These are phyloP conservation scores for Caryopteris hybrid DNA, from an alignment of 305 asterid species.

Conservation along the genomic window DNA sequence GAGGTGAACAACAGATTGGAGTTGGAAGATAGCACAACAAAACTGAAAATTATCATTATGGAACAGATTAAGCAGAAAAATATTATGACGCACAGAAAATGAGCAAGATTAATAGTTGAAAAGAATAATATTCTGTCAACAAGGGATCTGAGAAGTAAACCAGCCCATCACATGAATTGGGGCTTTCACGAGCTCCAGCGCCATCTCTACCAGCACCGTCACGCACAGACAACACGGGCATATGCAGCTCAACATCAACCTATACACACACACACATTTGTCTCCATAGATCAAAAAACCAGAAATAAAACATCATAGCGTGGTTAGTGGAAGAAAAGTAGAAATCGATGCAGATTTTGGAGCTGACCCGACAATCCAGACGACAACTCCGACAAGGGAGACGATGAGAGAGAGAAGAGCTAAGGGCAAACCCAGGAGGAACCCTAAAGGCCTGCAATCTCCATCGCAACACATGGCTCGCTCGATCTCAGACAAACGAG, in stretches of 20 bases:
- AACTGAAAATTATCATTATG: too few relatives aligned
- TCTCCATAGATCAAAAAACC: background rate
- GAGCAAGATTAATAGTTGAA: too few relatives aligned
- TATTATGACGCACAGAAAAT: too few relatives aligned
- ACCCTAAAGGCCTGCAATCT: constrained; percentile 56
- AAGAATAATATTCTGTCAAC: constrained; percentile 13
- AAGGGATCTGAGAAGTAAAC: constrained; percentile 55
- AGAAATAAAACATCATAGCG: background rate
- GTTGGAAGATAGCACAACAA: too few relatives aligned
- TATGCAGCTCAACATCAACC: constrained; percentile 45
- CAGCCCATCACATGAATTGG: constrained; percentile 63
- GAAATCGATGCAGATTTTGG: too few relatives aligned
- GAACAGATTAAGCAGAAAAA: too few relatives aligned
- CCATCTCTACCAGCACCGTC: constrained; percentile 55
- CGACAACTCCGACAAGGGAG: constrained; percentile 40
- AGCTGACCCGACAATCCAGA: constrained; percentile 56
- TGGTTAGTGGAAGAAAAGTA: background rate
- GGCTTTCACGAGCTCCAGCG: constrained; percentile 54
- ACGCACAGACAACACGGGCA: constrained; percentile 64
- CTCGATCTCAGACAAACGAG: background rate
- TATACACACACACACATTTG: constrained; percentile 10
- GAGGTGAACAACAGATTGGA: too few relatives aligned
- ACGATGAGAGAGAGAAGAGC: constrained; percentile 53
- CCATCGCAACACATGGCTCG: constrained; percentile 48
- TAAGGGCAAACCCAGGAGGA: constrained; percentile 53